These are phyloP conservation scores for Spongospora subterranea DNA, from an alignment of 208 protist species.

Conservation along the genomic window DNA sequence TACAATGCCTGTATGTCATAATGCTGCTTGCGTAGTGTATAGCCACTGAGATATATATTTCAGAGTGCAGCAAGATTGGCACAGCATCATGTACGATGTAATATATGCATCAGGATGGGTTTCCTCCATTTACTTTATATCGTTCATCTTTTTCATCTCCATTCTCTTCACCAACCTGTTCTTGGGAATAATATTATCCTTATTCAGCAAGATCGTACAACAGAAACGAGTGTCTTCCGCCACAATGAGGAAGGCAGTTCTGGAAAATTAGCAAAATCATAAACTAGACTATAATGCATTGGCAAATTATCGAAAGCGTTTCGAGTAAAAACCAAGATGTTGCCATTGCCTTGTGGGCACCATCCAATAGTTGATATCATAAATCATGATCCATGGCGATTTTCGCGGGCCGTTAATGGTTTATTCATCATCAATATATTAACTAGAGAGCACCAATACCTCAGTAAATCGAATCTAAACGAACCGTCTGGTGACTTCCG, in stretches of 20 bases:
- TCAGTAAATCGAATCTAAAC: too few relatives aligned
- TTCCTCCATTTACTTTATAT: slow-evolving; percentile 23
- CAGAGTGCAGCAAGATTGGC: slow-evolving; percentile 53
- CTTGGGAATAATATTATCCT: neutral
- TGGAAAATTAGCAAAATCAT: too few relatives aligned
- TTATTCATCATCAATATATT: too few relatives aligned
- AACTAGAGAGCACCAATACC: too few relatives aligned
- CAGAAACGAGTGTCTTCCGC: slow-evolving; percentile 1
- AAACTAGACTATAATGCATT: too few relatives aligned
- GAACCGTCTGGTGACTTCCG: too few relatives aligned
- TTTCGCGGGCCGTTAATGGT: too few relatives aligned
- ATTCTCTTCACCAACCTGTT: slow-evolving; percentile 54
- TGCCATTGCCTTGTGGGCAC: too few relatives aligned
- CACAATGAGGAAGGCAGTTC: neutral
- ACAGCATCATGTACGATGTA: slow-evolving; percentile 11
- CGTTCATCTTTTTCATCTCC: neutral
- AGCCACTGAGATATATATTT: neutral
- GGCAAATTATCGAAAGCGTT: too few relatives aligned
- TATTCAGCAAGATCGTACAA: slow-evolving; percentile 33
- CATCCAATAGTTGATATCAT: too few relatives aligned
- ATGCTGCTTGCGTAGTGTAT: neutral
- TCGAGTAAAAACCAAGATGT: too few relatives aligned
- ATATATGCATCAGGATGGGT: neutral
- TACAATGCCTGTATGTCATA: slow-evolving; percentile 5
- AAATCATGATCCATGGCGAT: too few relatives aligned